A percentile compares a stretch with the other conserved stretches of the same genome.
phyloP scores from a whole-genome alignment of 2,329 filamentous ascomycete species.

The Penicillium sp. region DNA sequence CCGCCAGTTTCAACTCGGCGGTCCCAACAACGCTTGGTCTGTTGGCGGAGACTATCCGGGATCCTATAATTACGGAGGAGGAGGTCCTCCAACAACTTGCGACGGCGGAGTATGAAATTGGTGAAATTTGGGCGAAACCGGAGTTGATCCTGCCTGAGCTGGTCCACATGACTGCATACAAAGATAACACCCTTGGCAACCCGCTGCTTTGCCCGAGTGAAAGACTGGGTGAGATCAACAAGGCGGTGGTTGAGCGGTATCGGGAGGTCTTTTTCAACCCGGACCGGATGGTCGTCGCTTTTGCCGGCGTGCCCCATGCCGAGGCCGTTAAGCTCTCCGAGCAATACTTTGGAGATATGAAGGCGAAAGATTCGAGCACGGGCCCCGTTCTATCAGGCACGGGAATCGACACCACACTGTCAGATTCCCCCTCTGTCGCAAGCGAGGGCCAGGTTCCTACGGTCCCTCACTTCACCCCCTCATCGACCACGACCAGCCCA shows the following conservation, averaged over 20 bases:
- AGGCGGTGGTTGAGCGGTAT: constrained; percentile 73
- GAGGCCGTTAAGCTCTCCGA: constrained; percentile 78
- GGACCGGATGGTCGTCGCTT: constrained; percentile 90
- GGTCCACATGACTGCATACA: constrained; percentile 92
- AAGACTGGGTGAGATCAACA: constrained; percentile 72
- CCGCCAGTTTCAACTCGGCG: constrained; percentile 92
- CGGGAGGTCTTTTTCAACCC: constrained; percentile 81
- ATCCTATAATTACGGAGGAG: constrained; percentile 79
- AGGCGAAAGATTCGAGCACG: constrained; percentile 53
- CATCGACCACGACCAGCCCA: constrained; percentile 39
- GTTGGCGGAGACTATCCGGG: constrained; percentile 89
- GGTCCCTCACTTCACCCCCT: constrained; percentile 44
- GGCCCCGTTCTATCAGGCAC: constrained; percentile 55
- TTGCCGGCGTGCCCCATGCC: constrained; percentile 83
- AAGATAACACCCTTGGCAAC: constrained; percentile 94
- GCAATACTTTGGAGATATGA: constrained; percentile 91
- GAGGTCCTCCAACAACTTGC: constrained; percentile 85
- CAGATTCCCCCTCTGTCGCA: constrained; percentile 29
- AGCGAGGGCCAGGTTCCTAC: constrained; percentile 37
- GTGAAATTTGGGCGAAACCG: constrained; percentile 96
- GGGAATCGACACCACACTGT: constrained; percentile 58
- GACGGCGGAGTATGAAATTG: constrained; percentile 93
- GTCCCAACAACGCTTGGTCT: constrained; percentile 80
- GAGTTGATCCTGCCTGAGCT: constrained; percentile 94
- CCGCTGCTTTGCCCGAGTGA: constrained; percentile 89